A percentile compares a stretch with the other conserved stretches of the same genome.
Evolutionary conservation across 106 monocot genomes (phyloP).

Genomic region (Ottelia alismoides): DNA sequence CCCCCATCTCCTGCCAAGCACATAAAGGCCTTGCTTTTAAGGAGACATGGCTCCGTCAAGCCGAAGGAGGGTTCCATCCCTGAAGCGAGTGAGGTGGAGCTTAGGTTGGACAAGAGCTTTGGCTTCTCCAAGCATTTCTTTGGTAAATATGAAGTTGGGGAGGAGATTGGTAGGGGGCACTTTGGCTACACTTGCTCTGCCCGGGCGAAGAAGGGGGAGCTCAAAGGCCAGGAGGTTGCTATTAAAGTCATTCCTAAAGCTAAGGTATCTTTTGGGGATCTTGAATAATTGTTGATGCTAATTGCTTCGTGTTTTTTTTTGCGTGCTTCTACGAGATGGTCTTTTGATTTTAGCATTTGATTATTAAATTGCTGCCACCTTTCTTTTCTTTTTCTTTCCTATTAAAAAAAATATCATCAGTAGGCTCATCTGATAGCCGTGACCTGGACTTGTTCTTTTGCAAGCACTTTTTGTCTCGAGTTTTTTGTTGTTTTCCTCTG

Average conservation of each 20-base stretch:
- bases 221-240: conserved; percentile 74
- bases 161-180: conserved; percentile 71
- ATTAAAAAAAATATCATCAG: too few species aligned
- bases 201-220: conserved; percentile 61
- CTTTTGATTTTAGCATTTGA: too few species aligned
- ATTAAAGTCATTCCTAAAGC: conserved; percentile 80
- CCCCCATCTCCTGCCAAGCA: conserved; percentile 88
- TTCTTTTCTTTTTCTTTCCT: too few species aligned
- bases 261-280: too few species aligned
- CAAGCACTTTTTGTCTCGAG: too few species aligned
- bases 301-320: too few species aligned
- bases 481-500: too few species aligned
- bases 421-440: too few species aligned
- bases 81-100: conserved; percentile 40
- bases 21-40: conserved; percentile 60
- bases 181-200: conserved; percentile 79
- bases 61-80: conserved; percentile 53
- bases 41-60: conserved; percentile 57
- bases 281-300: too few species aligned
- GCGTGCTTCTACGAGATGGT: too few species aligned
- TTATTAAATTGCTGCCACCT: too few species aligned
- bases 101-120: conserved; percentile 57
- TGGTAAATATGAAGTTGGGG: conserved; percentile 54
- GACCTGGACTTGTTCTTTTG: too few species aligned
- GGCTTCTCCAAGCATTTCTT: conserved; percentile 68